A percentile compares a stretch with the other conserved stretches of the same genome.
Evolutionary conservation across 345 rosid genomes (phyloP).

Genomic region (Nasturtium officinale): DNA sequence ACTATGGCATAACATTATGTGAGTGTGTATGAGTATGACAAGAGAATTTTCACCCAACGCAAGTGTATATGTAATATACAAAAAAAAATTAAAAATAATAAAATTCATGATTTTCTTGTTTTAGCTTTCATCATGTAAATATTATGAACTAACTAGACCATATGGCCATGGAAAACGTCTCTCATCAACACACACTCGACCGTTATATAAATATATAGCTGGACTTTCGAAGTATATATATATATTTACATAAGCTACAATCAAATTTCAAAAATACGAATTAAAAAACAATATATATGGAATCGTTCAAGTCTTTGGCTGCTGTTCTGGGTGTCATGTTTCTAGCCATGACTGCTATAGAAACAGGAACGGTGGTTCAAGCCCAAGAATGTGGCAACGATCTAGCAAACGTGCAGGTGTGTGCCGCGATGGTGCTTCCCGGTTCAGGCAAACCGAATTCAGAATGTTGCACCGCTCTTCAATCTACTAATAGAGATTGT

Average conservation of each 20-base stretch:
- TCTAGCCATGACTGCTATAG: conserved; percentile 6
- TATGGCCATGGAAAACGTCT: conserved; percentile 21
- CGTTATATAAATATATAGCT: background rate
- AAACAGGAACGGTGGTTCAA: conserved; percentile 8
- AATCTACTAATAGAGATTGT: conserved; percentile 59
- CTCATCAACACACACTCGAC: background rate
- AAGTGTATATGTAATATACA: background rate
- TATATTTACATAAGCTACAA: background rate
- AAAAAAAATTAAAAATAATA: background rate
- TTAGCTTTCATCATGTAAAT: background rate
- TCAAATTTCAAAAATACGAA: background rate
- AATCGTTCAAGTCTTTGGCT: conserved; percentile 8
- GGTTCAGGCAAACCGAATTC: conserved; percentile 43
- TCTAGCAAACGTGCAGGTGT: conserved; percentile 34
- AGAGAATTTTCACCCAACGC: background rate
- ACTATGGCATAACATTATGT: background rate
- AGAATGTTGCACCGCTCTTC: conserved; percentile 62
- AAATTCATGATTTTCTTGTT: background rate
- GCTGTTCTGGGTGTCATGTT: background rate
- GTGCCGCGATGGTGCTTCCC: conserved; percentile 21
- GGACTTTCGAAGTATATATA: no score
- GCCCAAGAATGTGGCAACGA: conserved; percentile 34
- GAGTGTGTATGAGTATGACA: background rate
- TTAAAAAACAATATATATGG: background rate
- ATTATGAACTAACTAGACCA: conserved; percentile 21